These are phyloP conservation scores for Juglanconis juglandina DNA, from an alignment of 2,329 filamentous ascomycete genomes.

Conservation along the genomic window DNA sequence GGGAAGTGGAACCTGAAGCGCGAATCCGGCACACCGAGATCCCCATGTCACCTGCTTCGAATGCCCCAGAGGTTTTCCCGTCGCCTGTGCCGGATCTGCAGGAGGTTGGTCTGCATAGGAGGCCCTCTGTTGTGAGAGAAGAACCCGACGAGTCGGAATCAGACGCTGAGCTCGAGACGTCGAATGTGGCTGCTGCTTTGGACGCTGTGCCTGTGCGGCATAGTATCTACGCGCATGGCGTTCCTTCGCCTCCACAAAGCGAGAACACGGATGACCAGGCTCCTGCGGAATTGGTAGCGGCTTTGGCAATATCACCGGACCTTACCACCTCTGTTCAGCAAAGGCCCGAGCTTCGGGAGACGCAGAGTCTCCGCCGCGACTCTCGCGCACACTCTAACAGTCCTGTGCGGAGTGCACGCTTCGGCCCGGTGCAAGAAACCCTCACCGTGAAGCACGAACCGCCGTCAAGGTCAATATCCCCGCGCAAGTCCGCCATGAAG, in stretches of 20 bases:
- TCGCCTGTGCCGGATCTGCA: not conserved
- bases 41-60: constrained; percentile 12
- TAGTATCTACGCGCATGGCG: constrained; percentile 22
- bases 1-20: not conserved
- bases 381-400: constrained; percentile 50
- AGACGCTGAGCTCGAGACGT: constrained; percentile 22
- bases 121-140: constrained; percentile 45
- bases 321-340: constrained; percentile 3
- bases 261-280: constrained; percentile 13
- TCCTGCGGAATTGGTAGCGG: constrained; percentile 13
- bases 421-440: constrained; percentile 55
- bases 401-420: constrained; percentile 66
- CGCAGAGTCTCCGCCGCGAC: constrained; percentile 21
- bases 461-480: constrained; percentile 67
- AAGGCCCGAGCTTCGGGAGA: constrained; percentile 12
- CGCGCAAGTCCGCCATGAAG: constrained; percentile 75
- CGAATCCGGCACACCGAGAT: not conserved
- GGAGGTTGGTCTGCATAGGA: constrained; percentile 26
- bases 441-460: constrained; percentile 63
- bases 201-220: constrained; percentile 35
- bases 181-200: constrained; percentile 27
- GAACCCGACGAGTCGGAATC: constrained; percentile 28
- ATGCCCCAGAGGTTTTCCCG: constrained; percentile 10
- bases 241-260: constrained; percentile 14
- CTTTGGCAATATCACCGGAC: constrained; percentile 13